phyloP scores from a whole-genome alignment of 129 eudicot species.

The Scalesia atractyloides region DNA sequence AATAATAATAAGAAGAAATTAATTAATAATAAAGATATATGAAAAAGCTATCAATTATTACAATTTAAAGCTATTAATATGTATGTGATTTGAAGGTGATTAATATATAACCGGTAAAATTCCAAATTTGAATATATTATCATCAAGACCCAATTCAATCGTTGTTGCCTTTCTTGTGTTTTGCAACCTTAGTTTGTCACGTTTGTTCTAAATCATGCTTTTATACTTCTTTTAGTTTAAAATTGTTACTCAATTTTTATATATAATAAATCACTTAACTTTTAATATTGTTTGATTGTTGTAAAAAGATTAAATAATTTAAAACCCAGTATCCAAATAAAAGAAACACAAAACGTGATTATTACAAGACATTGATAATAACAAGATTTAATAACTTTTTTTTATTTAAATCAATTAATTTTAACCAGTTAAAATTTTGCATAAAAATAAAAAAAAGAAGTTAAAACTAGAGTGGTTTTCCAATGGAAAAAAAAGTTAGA shows the following conservation, averaged over 20 bases:
- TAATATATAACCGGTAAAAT: too few relatives aligned
- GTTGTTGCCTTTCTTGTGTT: neutral
- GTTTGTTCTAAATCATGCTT: neutral
- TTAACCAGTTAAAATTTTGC: too few relatives aligned
- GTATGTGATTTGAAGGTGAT: neutral
- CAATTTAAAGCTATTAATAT: neutral
- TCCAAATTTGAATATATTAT: neutral
- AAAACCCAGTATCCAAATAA: too few relatives aligned
- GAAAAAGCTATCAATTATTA: neutral
- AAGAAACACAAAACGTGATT: too few relatives aligned
- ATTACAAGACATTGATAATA: neutral
- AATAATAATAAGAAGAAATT: too few relatives aligned
- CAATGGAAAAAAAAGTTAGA: neutral
- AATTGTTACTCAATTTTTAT: too few relatives aligned
- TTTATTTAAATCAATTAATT: neutral
- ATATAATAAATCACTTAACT: too few relatives aligned
- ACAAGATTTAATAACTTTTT: neutral
- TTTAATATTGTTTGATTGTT: too few relatives aligned
- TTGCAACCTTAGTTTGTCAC: neutral
- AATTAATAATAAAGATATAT: too few relatives aligned
- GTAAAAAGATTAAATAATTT: too few relatives aligned
- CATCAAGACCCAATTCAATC: neutral
- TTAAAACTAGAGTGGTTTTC: neutral
- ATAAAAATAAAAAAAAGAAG: too few relatives aligned
- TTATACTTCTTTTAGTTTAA: neutral